Conservation (phyloP, 2,329 filamentous ascomycete genomes). For the Cercospora janseana region DNA sequence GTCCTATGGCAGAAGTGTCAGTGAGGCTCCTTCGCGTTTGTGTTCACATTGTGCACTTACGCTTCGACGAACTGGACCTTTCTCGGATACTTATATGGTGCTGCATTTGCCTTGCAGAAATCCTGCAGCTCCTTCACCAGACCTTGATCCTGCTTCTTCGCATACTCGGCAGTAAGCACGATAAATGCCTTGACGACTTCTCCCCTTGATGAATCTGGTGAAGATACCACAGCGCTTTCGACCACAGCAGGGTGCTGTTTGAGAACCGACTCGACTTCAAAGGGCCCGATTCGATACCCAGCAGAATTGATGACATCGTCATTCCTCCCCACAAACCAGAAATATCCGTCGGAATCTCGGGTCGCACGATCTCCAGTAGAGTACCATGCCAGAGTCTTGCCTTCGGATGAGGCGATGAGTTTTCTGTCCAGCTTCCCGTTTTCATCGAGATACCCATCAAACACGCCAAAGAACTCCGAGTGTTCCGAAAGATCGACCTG, state of each 20-base stretch:
- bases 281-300: slow-evolving; percentile 44
- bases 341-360: slow-evolving; percentile 95
- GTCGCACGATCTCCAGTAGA: slow-evolving; percentile 65
- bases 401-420: slow-evolving; percentile 14
- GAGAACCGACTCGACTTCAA: slow-evolving; percentile 45
- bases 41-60: too few relatives aligned
- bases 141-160: slow-evolving; percentile 20
- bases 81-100: slow-evolving; percentile 45
- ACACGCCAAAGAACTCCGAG: slow-evolving; percentile 32
- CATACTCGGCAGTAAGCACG: slow-evolving; percentile 36
- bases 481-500: slow-evolving; percentile 25
- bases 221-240: slow-evolving; percentile 44
- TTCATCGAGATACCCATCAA: slow-evolving; percentile 33
- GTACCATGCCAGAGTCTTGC: slow-evolving; percentile 31
- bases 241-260: slow-evolving; percentile 43
- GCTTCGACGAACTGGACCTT: slow-evolving; percentile 42
- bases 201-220: slow-evolving; percentile 39
- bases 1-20: too few relatives aligned
- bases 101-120: slow-evolving; percentile 43
- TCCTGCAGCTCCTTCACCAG: slow-evolving; percentile 41
- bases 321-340: slow-evolving; percentile 97
- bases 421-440: slow-evolving; percentile 29
- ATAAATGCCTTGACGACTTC: slow-evolving; percentile 46
- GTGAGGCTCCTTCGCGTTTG: too few relatives aligned
- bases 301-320: slow-evolving; percentile 63